Evolutionary conservation across 495 filamentous ascomycete species (phyloP).

Genomic region (Lepidopterella palustris): DNA sequence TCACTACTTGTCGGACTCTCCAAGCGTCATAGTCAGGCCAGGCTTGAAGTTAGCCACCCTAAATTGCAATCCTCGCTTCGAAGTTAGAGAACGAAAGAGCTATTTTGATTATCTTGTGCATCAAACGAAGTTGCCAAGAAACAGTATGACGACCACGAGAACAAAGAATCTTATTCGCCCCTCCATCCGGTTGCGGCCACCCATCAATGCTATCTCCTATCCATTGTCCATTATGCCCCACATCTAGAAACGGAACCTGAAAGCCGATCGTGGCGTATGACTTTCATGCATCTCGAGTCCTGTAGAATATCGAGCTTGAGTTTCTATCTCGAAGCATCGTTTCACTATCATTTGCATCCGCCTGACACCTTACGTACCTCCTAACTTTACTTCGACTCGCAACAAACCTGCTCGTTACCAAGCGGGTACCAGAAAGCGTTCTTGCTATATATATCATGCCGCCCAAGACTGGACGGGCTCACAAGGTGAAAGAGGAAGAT

Average conservation of each 20-base stretch:
- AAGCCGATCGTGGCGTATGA: not conserved
- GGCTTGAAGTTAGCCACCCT: too few species aligned
- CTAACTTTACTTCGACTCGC: too few species aligned
- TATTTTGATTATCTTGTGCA: not conserved
- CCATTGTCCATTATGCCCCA: not conserved
- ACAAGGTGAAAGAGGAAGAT: not conserved
- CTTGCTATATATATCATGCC: not conserved
- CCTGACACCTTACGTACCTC: not conserved
- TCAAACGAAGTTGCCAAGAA: not conserved
- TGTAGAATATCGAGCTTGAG: not conserved
- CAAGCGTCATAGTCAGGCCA: too few species aligned
- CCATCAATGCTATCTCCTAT: not conserved
- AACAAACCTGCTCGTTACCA: too few species aligned
- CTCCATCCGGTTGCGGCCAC: not conserved
- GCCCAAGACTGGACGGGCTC: not conserved
- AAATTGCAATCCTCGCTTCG: not conserved
- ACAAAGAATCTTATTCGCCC: not conserved
- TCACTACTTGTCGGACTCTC: not conserved
- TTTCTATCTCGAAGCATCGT: not conserved
- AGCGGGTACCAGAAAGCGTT: too few species aligned
- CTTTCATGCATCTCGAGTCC: not conserved
- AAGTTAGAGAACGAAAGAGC: not conserved
- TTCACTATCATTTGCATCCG: not conserved
- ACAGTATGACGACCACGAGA: not conserved
- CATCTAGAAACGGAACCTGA: not conserved